Evolutionary conservation across 257 asterid species (phyloP).

Genomic region (Solanum okadae): DNA sequence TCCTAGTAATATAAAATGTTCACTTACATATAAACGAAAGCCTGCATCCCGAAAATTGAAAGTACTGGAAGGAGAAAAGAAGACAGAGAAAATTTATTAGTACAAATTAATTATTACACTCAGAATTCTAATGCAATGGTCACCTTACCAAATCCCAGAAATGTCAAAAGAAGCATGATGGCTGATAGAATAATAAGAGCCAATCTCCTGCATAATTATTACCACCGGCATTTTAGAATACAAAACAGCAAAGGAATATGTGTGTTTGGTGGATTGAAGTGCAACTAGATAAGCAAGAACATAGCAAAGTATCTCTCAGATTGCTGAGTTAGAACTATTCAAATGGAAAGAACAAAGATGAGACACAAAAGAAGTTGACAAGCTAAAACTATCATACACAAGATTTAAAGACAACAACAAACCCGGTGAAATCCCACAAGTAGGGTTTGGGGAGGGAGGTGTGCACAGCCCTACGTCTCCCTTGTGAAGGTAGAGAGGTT

Average conservation of each 20-base stretch:
- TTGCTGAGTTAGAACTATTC: not conserved
- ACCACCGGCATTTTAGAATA: not conserved
- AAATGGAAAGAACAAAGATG: not conserved
- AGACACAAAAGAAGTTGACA: not conserved
- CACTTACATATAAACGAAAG: conserved; percentile 73
- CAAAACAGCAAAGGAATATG: not conserved
- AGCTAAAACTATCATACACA: not conserved
- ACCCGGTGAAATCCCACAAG: not conserved
- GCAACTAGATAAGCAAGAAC: not conserved
- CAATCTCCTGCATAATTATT: conserved; percentile 61
- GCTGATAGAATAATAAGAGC: conserved; percentile 84
- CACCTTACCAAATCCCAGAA: conserved; percentile 76
- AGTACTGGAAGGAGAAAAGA: conserved; percentile 42
- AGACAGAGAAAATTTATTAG: not conserved
- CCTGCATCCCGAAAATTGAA: conserved; percentile 79
- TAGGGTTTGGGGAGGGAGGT: not conserved
- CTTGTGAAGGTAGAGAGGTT: not conserved
- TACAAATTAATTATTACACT: not conserved
- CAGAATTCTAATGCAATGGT: not conserved
- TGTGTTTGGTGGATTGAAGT: not conserved
- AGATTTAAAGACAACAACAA: not conserved
- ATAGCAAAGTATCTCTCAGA: not conserved
- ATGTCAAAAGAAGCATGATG: conserved; percentile 71
- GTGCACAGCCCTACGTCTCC: not conserved
- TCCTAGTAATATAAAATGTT: not conserved